phyloP scores from a whole-genome alignment of 116 monocot species.

The Phalaenopsis hybrid region DNA sequence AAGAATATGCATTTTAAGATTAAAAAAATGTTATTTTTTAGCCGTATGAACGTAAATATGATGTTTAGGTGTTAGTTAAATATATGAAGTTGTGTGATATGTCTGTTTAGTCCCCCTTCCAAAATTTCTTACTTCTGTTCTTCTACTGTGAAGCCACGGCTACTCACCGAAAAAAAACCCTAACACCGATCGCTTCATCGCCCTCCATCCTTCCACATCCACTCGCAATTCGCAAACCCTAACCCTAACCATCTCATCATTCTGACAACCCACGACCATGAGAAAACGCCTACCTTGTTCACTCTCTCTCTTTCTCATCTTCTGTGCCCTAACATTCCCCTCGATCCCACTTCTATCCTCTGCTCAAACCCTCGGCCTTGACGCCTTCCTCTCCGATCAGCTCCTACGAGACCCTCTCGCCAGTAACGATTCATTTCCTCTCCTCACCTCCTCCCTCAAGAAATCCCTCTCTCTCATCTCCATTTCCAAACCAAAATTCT shows the following conservation, averaged over 20 bases:
- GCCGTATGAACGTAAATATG: no score
- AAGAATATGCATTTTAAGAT: no score
- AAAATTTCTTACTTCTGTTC: no score
- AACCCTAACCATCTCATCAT: background rate
- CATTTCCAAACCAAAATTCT: slow-evolving; percentile 14
- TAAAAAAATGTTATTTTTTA: no score
- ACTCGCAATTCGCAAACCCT: background rate
- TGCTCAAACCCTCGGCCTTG: slow-evolving; percentile 43
- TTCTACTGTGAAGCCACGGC: no score
- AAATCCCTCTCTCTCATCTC: slow-evolving; percentile 25
- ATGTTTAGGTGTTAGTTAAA: no score
- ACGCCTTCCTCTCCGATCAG: slow-evolving; percentile 59
- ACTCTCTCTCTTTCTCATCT: background rate
- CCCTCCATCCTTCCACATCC: background rate
- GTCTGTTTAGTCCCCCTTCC: no score
- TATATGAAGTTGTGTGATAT: no score
- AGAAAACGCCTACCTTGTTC: slow-evolving; percentile 12
- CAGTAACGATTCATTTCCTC: slow-evolving; percentile 52
- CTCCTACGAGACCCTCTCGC: slow-evolving; percentile 47
- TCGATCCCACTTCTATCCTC: slow-evolving; percentile 11
- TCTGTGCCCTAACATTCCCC: slow-evolving; percentile 14
- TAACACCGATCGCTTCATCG: background rate
- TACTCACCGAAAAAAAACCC: no score
- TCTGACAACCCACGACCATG: background rate
- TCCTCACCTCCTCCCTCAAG: slow-evolving; percentile 39